A percentile compares a stretch with the other conserved stretches of the same genome.
These are phyloP conservation scores for Ceratocystiopsis sp. DNA, from an alignment of 2,329 filamentous ascomycete genomes.

Conservation along the genomic window DNA sequence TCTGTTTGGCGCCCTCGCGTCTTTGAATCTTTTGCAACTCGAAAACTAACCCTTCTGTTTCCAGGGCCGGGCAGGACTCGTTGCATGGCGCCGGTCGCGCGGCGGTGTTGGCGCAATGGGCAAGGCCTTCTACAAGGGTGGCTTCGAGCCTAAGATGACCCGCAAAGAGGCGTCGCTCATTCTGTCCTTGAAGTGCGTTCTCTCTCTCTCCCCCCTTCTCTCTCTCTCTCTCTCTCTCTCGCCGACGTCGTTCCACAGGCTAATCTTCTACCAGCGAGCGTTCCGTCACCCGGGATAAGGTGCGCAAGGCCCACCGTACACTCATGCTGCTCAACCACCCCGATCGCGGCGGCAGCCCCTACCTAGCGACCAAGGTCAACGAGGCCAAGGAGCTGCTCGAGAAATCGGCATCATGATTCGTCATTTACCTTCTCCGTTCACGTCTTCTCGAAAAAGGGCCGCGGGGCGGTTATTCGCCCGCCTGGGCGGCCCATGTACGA, in stretches of 20 bases:
- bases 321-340: constrained; percentile 98
- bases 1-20: neutral
- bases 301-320: constrained; percentile 87
- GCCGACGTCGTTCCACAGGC: neutral
- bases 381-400: constrained; percentile 95
- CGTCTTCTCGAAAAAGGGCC: no score
- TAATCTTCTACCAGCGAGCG: constrained; percentile 46
- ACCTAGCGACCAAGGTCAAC: constrained; percentile 94
- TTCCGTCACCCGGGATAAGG: constrained; percentile 73
- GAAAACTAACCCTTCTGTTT: constrained; percentile 8
- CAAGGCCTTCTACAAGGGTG: constrained; percentile 92
- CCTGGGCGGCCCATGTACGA: neutral
- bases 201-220: neutral
- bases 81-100: constrained; percentile 70
- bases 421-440: neutral
- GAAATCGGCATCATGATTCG: constrained; percentile 30
- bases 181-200: constrained; percentile 64
- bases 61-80: constrained; percentile 79
- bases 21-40: neutral
- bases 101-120: constrained; percentile 66
- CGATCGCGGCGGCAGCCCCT: constrained; percentile 90
- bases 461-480: neutral
- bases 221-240: neutral
- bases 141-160: constrained; percentile 94
- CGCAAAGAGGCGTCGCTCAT: constrained; percentile 82